These are phyloP conservation scores for Backusella mclennaniae DNA, from an alignment of 192 early-diverging fungal genomes.

Conservation along the genomic window DNA sequence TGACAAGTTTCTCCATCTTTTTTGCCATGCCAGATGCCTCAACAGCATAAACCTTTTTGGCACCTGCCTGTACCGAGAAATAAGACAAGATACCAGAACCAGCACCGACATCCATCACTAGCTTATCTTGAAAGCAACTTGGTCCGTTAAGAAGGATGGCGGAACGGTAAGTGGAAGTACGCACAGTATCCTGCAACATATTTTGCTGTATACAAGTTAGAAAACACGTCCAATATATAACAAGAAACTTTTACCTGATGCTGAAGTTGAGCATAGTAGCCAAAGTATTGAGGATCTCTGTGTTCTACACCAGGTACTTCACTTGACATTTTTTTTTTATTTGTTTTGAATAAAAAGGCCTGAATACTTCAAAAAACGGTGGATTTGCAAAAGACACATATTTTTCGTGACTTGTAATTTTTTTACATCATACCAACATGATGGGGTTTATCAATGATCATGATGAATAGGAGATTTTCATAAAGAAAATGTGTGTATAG, in stretches of 20 bases:
- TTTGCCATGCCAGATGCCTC: constrained; percentile 95
- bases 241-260: constrained; percentile 60
- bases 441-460: background rate
- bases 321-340: constrained; percentile 27
- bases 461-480: background rate
- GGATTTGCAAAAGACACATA: background rate
- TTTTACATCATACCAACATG: background rate
- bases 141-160: constrained; percentile 84
- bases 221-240: background rate
- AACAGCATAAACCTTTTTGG: constrained; percentile 91
- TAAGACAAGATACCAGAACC: constrained; percentile 95
- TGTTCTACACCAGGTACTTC: constrained; percentile 44
- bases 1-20: constrained; percentile 83
- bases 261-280: constrained; percentile 80
- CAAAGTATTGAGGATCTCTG: constrained; percentile 71
- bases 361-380: background rate
- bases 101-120: constrained; percentile 93
- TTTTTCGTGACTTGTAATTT: constrained; percentile 4
- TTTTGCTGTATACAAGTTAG: constrained; percentile 69
- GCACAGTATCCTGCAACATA: constrained; percentile 94
- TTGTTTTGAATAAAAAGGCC: background rate
- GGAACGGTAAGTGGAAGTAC: constrained; percentile 92
- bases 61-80: constrained; percentile 93
- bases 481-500: background rate
- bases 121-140: constrained; percentile 72